A percentile compares a stretch with the other conserved stretches of the same genome.
phyloP scores from a whole-genome alignment of 2,329 filamentous ascomycete genomes.

The Alternaria panax region DNA sequence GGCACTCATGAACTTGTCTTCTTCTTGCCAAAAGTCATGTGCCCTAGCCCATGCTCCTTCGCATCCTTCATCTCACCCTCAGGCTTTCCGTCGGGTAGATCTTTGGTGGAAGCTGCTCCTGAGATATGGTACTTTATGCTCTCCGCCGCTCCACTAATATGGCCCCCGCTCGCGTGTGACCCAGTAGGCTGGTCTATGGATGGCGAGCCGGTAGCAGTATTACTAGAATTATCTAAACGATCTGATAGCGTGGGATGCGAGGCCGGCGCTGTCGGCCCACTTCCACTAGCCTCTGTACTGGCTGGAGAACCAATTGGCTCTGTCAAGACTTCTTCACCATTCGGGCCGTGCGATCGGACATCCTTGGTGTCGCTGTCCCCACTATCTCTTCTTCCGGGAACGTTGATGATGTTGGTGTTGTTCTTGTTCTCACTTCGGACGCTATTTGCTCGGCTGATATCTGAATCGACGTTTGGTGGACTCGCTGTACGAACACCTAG shows the following conservation, averaged over 20 bases:
- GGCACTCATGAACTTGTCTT: conserved; percentile 28
- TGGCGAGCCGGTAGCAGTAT: conserved; percentile 7
- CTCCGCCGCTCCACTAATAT: conserved; percentile 31
- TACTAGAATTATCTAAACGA: conserved; percentile 22
- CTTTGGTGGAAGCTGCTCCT: conserved; percentile 47
- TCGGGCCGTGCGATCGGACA: conserved; percentile 50
- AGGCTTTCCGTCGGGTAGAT: conserved; percentile 53
- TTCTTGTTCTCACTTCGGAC: conserved; percentile 56
- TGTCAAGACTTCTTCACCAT: conserved; percentile 43
- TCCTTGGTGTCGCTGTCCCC: conserved; percentile 49
- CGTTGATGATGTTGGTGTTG: conserved; percentile 35
- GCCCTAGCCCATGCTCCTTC: conserved; percentile 44
- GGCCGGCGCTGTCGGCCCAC: conserved; percentile 18
- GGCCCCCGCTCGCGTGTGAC: conserved; percentile 26
- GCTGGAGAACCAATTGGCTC: conserved; percentile 31
- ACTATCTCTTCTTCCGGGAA: conserved; percentile 34
- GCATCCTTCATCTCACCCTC: conserved; percentile 50
- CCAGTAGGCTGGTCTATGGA: conserved; percentile 17
- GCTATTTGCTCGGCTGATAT: conserved; percentile 77
- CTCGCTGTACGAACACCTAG: conserved; percentile 73
- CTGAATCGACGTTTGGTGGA: conserved; percentile 64
- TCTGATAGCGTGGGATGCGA: conserved; percentile 26
- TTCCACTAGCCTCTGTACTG: conserved; percentile 24
- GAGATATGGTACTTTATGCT: conserved; percentile 41
- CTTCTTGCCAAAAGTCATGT: conserved; percentile 34